phyloP scores from a whole-genome alignment of 257 asterid genomes.

The Solanum chilense region DNA sequence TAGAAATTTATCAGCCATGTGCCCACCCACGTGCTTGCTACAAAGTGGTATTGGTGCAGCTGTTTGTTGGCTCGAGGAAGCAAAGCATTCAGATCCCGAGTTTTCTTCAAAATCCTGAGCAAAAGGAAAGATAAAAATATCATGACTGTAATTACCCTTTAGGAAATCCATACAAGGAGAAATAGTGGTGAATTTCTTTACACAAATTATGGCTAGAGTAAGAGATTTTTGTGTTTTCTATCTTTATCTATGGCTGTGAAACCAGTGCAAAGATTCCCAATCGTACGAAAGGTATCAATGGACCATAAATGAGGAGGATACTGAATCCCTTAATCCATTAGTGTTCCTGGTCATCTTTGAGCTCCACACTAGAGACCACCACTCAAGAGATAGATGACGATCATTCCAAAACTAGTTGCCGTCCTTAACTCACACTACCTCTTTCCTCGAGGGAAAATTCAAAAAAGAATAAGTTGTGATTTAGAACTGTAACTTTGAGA shows the following conservation, averaged over 20 bases:
- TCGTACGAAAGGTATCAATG: neutral
- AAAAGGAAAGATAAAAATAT: neutral
- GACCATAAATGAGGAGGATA: neutral
- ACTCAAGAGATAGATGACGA: neutral
- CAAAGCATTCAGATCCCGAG: neutral
- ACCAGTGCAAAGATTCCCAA: neutral
- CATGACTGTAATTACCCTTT: neutral
- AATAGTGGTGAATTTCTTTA: neutral
- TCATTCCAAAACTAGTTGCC: neutral
- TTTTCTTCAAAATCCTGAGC: neutral
- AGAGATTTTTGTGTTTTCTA: neutral
- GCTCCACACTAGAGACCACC: neutral
- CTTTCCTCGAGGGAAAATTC: neutral
- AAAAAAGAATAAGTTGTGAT: neutral
- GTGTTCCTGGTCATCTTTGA: neutral
- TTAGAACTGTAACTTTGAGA: neutral
- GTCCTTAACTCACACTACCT: neutral
- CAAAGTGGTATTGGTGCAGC: neutral
- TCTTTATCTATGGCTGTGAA: neutral
- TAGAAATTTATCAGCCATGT: neutral
- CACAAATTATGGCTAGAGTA: neutral
- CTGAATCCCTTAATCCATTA: neutral
- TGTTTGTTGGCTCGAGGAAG: neutral
- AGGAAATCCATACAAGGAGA: neutral
- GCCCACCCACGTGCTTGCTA: neutral